phyloP scores from a whole-genome alignment of 2,329 filamentous ascomycete genomes.

The Helminthosporium solani region DNA sequence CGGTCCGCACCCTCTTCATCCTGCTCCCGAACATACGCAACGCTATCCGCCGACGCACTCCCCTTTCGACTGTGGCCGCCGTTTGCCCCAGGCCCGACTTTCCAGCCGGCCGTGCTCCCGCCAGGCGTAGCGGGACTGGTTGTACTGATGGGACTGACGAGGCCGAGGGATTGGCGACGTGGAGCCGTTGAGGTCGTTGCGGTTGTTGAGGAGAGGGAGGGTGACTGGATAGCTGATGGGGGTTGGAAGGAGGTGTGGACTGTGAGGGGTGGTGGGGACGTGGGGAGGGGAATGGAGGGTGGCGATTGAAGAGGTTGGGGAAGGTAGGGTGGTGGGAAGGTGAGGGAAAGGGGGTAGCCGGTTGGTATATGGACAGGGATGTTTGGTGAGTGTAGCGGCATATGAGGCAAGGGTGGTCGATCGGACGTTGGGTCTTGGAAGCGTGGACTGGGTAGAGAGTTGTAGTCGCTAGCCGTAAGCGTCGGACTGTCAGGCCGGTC shows the following conservation, averaged over 20 bases:
- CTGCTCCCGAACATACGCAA: conserved; percentile 65
- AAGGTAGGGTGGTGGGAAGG: conserved; percentile 12
- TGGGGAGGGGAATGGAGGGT: conserved; percentile 13
- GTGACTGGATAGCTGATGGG: conserved; percentile 24
- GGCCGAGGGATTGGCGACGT: conserved; percentile 31
- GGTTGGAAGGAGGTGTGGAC: conserved; percentile 26
- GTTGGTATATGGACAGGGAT: conserved; percentile 14
- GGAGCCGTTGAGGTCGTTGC: conserved; percentile 21
- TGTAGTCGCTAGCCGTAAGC: conserved; percentile 33
- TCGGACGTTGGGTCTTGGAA: conserved; percentile 6
- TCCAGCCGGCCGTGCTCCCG: conserved; percentile 29
- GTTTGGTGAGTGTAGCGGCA: conserved; percentile 13
- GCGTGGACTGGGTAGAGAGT: conserved; percentile 27
- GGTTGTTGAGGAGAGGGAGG: conserved; percentile 27
- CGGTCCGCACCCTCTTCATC: conserved; percentile 59
- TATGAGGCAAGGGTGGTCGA: conserved; percentile 5
- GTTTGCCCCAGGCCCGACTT: conserved; percentile 2
- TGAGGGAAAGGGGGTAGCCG: conserved; percentile 18
- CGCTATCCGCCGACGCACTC: conserved; percentile 60
- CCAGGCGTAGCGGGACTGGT: conserved; percentile 35
- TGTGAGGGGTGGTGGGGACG: conserved; percentile 23
- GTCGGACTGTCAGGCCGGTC: conserved; percentile 34
- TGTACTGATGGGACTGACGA: conserved; percentile 36
- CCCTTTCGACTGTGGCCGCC: conserved; percentile 40
- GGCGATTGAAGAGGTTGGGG: conserved; percentile 11